Evolutionary conservation across 257 asterid species (phyloP).

Genomic region (Lycium barbarum): DNA sequence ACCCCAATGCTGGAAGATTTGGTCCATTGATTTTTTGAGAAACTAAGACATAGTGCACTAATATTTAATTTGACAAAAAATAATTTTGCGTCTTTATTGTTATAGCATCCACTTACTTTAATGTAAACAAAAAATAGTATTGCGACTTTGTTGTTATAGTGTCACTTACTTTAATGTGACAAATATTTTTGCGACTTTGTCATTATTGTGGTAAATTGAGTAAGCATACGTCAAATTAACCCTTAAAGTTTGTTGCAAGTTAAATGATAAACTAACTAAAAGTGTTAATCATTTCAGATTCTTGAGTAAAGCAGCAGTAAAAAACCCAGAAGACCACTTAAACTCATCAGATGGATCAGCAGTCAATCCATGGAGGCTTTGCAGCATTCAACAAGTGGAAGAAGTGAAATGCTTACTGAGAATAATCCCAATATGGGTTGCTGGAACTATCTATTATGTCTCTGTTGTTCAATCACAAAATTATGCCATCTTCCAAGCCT

Average conservation of each 20-base stretch:
- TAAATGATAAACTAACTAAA: background rate
- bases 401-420: constrained; percentile 44
- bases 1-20: too few relatives aligned
- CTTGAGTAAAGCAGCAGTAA: constrained; percentile 44
- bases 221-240: background rate
- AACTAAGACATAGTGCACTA: too few relatives aligned
- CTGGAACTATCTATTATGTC: constrained; percentile 36
- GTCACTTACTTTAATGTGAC: background rate
- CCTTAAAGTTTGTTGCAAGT: background rate
- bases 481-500: constrained; percentile 42
- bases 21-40: too few relatives aligned
- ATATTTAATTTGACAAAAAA: too few relatives aligned
- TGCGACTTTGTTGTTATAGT: background rate
- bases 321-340: constrained; percentile 35
- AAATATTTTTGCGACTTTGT: too few relatives aligned
- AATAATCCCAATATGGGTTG: constrained; percentile 43
- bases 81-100: too few relatives aligned
- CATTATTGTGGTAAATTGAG: background rate
- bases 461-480: constrained; percentile 32
- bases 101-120: too few relatives aligned
- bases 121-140: too few relatives aligned
- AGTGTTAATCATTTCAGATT: constrained; percentile 26
- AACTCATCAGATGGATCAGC: constrained; percentile 43
- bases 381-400: constrained; percentile 50
- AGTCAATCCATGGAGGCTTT: constrained; percentile 43